Conservation (phyloP, 139 green algal species). For the Limnomonas spitsbergensis region DNA sequence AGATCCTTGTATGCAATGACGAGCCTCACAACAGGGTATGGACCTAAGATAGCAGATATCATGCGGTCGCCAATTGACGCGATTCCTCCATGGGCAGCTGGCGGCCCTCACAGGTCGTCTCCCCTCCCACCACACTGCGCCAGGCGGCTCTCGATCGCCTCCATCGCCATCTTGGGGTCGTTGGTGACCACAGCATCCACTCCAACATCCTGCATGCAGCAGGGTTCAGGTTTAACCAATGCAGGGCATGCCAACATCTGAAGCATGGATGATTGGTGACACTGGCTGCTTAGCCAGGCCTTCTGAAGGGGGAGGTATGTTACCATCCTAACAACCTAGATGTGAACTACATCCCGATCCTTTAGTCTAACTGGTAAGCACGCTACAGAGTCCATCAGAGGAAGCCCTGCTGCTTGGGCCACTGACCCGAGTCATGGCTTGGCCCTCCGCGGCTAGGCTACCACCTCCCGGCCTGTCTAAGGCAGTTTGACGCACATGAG, state of each 20-base stretch:
- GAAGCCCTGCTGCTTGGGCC: neutral
- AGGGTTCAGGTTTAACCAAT: neutral
- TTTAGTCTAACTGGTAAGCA: neutral
- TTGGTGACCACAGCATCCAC: conserved; percentile 62
- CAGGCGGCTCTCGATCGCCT: conserved; percentile 10
- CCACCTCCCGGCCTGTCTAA: neutral
- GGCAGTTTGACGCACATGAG: neutral
- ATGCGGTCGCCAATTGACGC: no score
- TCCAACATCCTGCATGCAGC: conserved; percentile 36
- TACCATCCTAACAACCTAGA: neutral
- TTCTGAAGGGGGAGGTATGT: neutral
- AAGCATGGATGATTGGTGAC: neutral
- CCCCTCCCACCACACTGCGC: conserved; percentile 1
- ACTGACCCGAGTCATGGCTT: neutral
- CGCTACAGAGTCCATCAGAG: neutral
- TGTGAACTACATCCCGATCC: neutral
- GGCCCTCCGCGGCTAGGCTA: neutral
- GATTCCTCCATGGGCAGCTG: no score
- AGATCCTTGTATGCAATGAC: no score
- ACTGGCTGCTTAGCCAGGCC: neutral
- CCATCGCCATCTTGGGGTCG: conserved; percentile 26
- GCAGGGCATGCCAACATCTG: neutral
- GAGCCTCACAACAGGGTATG: no score
- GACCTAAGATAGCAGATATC: no score
- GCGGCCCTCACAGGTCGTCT: no score